Percentiles rank a stretch among this genome's conserved stretches.
Evolutionary conservation across 331 rosid genomes (phyloP).

Genomic region (Malus hybrid): DNA sequence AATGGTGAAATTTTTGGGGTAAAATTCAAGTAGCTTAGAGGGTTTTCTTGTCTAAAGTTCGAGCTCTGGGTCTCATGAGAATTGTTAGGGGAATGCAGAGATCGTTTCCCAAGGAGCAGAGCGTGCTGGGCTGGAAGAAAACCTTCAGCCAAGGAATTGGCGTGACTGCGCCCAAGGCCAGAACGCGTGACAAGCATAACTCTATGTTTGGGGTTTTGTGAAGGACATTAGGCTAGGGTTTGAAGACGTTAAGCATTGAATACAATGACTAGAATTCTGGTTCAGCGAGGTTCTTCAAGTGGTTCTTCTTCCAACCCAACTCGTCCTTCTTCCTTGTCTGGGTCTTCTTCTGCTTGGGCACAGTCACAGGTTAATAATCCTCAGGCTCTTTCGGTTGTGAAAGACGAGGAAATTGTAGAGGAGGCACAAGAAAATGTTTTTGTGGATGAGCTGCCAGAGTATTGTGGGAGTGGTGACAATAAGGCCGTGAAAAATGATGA

Average conservation of each 20-base stretch:
- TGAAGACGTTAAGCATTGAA: neutral
- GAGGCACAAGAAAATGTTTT: constrained; percentile 30
- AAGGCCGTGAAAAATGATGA: constrained; percentile 39
- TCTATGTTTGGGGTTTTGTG: constrained; percentile 22
- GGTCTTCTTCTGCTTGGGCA: constrained; percentile 38
- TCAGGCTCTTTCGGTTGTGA: constrained; percentile 30
- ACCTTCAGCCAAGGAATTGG: constrained; percentile 74
- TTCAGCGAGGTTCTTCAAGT: constrained; percentile 67
- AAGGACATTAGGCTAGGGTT: constrained; percentile 4
- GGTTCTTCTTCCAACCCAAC: constrained; percentile 58
- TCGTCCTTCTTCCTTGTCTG: constrained; percentile 44
- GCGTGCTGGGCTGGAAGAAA: constrained; percentile 49
- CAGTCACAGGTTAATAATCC: constrained; percentile 37
- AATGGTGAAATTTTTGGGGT: constrained; percentile 18
- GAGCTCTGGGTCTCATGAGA: constrained; percentile 95
- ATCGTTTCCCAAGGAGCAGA: constrained; percentile 70
- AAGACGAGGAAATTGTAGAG: constrained; percentile 55
- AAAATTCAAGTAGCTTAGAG: constrained; percentile 37
- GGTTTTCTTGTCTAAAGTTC: constrained; percentile 66
- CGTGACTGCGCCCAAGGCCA: constrained; percentile 77
- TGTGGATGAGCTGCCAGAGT: constrained; percentile 43
- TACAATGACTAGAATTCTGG: constrained; percentile 67
- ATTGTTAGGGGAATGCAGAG: constrained; percentile 99
- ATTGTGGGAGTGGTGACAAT: constrained; percentile 23
- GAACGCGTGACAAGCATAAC: constrained; percentile 73